Evolutionary conservation across 2,329 filamentous ascomycete genomes (phyloP).

Genomic region (Xylariaceae sp.): DNA sequence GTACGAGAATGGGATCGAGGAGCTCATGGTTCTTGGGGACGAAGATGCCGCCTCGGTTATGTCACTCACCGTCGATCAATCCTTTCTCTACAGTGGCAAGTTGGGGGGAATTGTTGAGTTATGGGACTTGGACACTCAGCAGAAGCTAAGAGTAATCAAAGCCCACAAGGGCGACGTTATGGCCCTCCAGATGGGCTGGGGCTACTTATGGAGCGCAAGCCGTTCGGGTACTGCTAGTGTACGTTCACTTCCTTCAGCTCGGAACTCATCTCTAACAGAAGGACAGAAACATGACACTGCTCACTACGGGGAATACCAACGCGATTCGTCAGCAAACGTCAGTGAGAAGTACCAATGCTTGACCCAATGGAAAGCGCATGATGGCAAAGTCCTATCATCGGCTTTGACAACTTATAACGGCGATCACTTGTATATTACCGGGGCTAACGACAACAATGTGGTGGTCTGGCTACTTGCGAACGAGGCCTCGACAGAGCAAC

Average conservation of each 20-base stretch:
- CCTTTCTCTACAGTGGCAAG: constrained; percentile 90
- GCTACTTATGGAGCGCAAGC: constrained; percentile 84
- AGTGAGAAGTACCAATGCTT: constrained; percentile 84
- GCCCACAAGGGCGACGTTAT: constrained; percentile 81
- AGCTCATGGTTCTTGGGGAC: constrained; percentile 67
- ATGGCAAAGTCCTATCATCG: constrained; percentile 85
- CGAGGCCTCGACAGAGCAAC: constrained; percentile 43
- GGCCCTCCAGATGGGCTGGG: constrained; percentile 82
- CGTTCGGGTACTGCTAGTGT: constrained; percentile 86
- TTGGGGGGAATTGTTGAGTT: constrained; percentile 87
- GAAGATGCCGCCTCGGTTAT: constrained; percentile 69
- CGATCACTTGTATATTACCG: constrained; percentile 87
- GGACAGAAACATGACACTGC: constrained; percentile 67
- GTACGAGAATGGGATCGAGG: constrained; percentile 63
- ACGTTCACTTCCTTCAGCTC: constrained; percentile 36
- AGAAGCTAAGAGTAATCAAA: constrained; percentile 85
- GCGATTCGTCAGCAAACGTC: constrained; percentile 52
- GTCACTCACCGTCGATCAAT: constrained; percentile 83
- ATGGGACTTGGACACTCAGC: constrained; percentile 94
- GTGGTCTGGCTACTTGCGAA: constrained; percentile 80
- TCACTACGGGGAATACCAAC: constrained; percentile 61
- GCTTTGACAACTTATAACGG: constrained; percentile 70
- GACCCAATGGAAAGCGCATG: constrained; percentile 78
- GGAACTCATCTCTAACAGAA: constrained; percentile 19
- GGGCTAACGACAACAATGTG: constrained; percentile 88